phyloP scores from a whole-genome alignment of 768 basidiomycete genomes.

The Lentinula sp. region DNA sequence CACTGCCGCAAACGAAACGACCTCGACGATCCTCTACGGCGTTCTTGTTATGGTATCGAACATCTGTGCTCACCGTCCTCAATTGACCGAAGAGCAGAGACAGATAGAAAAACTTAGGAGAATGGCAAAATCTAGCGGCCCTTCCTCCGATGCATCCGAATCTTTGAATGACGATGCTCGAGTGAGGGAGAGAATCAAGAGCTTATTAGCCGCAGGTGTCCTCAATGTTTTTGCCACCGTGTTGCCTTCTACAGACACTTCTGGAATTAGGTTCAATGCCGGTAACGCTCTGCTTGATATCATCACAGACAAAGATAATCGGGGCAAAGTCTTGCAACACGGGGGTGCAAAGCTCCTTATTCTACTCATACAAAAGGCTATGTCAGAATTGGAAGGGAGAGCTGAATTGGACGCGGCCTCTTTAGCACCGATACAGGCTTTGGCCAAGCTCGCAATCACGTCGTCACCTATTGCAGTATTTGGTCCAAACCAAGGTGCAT shows the following conservation, averaged over 20 bases:
- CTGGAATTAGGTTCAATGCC: slow-evolving; percentile 48
- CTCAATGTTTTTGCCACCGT: slow-evolving; percentile 56
- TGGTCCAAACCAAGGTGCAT: slow-evolving; percentile 72
- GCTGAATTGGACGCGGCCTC: slow-evolving; percentile 33
- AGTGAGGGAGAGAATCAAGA: slow-evolving; percentile 56
- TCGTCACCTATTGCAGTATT: slow-evolving; percentile 87
- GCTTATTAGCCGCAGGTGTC: slow-evolving; percentile 55
- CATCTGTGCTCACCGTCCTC: slow-evolving; percentile 63
- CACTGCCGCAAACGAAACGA: slow-evolving; percentile 20
- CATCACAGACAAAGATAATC: slow-evolving; percentile 69
- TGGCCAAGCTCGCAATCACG: slow-evolving; percentile 92
- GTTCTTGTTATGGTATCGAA: slow-evolving; percentile 72
- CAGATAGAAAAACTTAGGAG: slow-evolving; percentile 75
- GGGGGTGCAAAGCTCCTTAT: slow-evolving; percentile 70
- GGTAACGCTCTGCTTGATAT: slow-evolving; percentile 65
- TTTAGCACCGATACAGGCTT: slow-evolving; percentile 73
- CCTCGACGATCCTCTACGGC: slow-evolving; percentile 67
- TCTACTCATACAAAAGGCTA: slow-evolving; percentile 46
- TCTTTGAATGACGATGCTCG: slow-evolving; percentile 57
- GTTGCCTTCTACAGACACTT: slow-evolving; percentile 55
- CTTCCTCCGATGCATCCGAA: slow-evolving; percentile 22
- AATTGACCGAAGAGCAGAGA: slow-evolving; percentile 70
- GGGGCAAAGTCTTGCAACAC: slow-evolving; percentile 70
- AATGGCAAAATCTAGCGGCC: slow-evolving; percentile 51
- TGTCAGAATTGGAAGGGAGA: slow-evolving; percentile 20